Percentiles rank a stretch among this genome's conserved stretches.
phyloP scores from a whole-genome alignment of 2,329 filamentous ascomycete species.

The Sporothrix schenckii region DNA sequence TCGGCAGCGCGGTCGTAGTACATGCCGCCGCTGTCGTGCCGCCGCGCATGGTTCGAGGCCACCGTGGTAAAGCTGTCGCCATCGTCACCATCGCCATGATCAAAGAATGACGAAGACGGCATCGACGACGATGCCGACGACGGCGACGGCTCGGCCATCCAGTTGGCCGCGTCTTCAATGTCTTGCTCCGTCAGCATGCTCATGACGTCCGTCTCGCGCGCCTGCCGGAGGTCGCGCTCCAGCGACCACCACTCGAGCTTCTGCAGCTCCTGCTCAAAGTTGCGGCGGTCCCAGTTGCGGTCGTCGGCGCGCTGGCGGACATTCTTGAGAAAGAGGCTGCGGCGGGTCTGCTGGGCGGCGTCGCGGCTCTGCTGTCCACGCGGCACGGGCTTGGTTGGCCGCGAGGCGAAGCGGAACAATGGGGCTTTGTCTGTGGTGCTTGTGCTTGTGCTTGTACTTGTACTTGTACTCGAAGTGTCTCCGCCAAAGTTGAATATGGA shows the following conservation, averaged over 20 bases:
- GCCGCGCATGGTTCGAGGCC: background rate
- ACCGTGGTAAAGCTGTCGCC: background rate
- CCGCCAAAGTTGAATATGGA: conserved; percentile 1
- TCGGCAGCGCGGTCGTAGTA: conserved; percentile 34
- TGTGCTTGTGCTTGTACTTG: background rate
- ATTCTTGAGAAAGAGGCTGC: conserved; percentile 70
- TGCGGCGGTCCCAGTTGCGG: conserved; percentile 60
- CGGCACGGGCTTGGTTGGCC: conserved; percentile 64
- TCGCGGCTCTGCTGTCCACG: conserved; percentile 60
- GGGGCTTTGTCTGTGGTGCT: background rate
- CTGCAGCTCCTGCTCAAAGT: conserved; percentile 61
- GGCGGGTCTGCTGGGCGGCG: conserved; percentile 63
- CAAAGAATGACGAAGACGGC: conserved; percentile 29
- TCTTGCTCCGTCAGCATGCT: conserved; percentile 54
- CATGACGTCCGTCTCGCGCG: conserved; percentile 47
- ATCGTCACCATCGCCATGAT: background rate
- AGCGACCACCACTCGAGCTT: conserved; percentile 50
- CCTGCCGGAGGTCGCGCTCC: conserved; percentile 45
- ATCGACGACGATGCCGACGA: background rate
- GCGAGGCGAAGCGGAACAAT: conserved; percentile 55
- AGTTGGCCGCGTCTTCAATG: conserved; percentile 54
- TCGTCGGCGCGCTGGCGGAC: conserved; percentile 65
- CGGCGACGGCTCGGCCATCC: conserved; percentile 39
- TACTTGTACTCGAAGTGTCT: background rate
- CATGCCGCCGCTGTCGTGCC: conserved; percentile 24